A percentile compares a stretch with the other conserved stretches of the same genome.
Evolutionary conservation across 495 filamentous ascomycete genomes (phyloP).

Genomic region (Poronia punctata): DNA sequence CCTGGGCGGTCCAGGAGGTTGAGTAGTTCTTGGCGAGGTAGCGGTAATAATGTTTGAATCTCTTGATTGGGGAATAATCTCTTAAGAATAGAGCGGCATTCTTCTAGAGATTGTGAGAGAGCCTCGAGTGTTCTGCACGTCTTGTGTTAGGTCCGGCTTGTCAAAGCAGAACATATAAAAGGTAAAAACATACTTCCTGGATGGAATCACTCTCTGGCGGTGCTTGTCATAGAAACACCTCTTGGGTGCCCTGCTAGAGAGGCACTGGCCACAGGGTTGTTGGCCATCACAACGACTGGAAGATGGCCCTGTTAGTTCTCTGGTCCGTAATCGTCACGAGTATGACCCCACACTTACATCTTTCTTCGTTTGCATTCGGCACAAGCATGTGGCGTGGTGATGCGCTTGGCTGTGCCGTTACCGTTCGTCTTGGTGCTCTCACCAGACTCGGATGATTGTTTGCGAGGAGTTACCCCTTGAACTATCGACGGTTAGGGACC

Average conservation of each 20-base stretch:
- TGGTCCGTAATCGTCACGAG: not conserved
- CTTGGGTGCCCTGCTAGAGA: constrained; percentile 50
- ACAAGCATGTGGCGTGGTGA: constrained; percentile 52
- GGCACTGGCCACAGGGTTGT: constrained; percentile 52
- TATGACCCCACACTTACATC: constrained; percentile 35
- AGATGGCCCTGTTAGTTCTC: constrained; percentile 20
- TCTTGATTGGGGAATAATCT: constrained; percentile 48
- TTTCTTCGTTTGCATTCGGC: constrained; percentile 54
- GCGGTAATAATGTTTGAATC: constrained; percentile 40
- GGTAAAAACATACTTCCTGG: constrained; percentile 36
- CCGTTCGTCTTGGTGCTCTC: constrained; percentile 38
- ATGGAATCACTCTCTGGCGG: constrained; percentile 51
- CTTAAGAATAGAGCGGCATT: constrained; percentile 50
- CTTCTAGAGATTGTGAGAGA: constrained; percentile 50
- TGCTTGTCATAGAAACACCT: constrained; percentile 56
- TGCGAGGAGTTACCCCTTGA: constrained; percentile 43
- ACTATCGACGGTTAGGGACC: constrained; percentile 22
- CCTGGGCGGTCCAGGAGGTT: constrained; percentile 39
- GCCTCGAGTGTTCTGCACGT: constrained; percentile 43
- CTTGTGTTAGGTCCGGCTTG: constrained; percentile 7
- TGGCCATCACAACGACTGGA: constrained; percentile 50
- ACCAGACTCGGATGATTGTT: constrained; percentile 38
- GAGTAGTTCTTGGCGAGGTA: constrained; percentile 47
- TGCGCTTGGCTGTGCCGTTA: constrained; percentile 30
- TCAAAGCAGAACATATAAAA: not conserved